phyloP scores from a whole-genome alignment of 2,329 filamentous ascomycete species.

The Colletotrichum sp. region DNA sequence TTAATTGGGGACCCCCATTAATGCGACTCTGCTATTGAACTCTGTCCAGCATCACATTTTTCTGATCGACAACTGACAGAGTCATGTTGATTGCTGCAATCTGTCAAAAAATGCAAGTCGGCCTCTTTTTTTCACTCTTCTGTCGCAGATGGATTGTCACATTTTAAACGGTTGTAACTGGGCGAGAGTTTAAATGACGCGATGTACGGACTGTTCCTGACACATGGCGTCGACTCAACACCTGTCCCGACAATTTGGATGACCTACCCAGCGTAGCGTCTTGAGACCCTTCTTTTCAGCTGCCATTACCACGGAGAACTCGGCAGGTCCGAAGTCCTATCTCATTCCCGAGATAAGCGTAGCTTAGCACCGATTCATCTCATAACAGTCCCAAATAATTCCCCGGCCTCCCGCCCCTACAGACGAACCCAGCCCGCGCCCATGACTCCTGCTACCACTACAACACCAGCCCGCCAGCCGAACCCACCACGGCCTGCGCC shows the following conservation, averaged over 20 bases:
- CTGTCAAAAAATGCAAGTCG: not conserved
- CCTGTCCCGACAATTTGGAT: not conserved
- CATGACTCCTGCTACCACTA: not conserved
- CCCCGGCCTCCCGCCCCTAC: not conserved
- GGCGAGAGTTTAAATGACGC: not conserved
- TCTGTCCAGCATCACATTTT: not conserved
- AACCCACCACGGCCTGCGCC: not conserved
- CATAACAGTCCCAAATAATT: not conserved
- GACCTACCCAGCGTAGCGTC: not conserved
- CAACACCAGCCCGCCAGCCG: not conserved
- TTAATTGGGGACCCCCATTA: not conserved
- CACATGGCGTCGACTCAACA: not conserved
- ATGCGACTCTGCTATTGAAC: not conserved
- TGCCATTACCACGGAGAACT: not conserved
- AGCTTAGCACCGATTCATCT: not conserved
- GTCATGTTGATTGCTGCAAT: not conserved
- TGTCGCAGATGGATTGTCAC: not conserved
- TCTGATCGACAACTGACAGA: not conserved
- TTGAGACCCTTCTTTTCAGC: not conserved
- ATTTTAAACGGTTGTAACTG: not conserved
- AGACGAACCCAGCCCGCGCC: not conserved
- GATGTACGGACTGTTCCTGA: not conserved
- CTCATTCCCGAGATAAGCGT: not conserved
- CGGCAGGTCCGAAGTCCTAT: not conserved
- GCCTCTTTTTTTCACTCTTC: not conserved